Percentiles rank a stretch among this genome's conserved stretches.
phyloP scores from a whole-genome alignment of 164 flowering plant genomes.

The Santalum album region DNA sequence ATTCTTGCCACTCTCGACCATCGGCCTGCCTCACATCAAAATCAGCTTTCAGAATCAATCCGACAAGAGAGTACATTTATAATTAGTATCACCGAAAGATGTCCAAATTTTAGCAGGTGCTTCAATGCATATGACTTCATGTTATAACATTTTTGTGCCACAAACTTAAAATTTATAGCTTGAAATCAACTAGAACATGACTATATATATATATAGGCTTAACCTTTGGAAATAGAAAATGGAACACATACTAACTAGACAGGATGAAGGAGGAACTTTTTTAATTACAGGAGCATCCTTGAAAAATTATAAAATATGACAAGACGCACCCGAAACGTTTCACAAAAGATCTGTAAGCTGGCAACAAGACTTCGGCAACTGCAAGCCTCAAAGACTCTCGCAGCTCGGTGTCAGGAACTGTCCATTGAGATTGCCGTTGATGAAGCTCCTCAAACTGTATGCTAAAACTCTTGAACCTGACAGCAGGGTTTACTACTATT shows the following conservation, averaged over 20 bases:
- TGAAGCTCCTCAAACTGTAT: conserved; percentile 56
- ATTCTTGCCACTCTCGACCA: conserved; percentile 41
- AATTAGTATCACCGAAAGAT: too few species aligned
- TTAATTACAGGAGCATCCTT: too few species aligned
- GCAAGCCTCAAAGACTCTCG: conserved; percentile 52
- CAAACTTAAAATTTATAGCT: too few species aligned
- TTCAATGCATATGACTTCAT: too few species aligned
- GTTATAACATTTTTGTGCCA: too few species aligned
- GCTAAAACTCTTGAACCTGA: conserved; percentile 50
- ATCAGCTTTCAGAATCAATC: background rate
- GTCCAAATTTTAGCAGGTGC: too few species aligned
- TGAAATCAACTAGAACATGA: too few species aligned
- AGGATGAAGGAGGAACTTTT: too few species aligned
- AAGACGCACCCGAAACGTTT: conserved; percentile 33
- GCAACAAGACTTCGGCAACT: conserved; percentile 43
- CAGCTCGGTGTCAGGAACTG: conserved; percentile 51
- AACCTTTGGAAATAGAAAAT: too few species aligned
- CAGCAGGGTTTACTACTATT: background rate
- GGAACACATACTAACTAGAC: too few species aligned
- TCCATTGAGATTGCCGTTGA: conserved; percentile 56
- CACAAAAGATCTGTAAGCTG: conserved; percentile 51
- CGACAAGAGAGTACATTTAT: too few species aligned
- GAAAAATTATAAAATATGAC: background rate
- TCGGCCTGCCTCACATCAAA: conserved; percentile 13
- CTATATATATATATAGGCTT: too few species aligned